These are phyloP conservation scores for Babesia divergens DNA, from an alignment of 169 alveolate genomes.

Conservation along the genomic window DNA sequence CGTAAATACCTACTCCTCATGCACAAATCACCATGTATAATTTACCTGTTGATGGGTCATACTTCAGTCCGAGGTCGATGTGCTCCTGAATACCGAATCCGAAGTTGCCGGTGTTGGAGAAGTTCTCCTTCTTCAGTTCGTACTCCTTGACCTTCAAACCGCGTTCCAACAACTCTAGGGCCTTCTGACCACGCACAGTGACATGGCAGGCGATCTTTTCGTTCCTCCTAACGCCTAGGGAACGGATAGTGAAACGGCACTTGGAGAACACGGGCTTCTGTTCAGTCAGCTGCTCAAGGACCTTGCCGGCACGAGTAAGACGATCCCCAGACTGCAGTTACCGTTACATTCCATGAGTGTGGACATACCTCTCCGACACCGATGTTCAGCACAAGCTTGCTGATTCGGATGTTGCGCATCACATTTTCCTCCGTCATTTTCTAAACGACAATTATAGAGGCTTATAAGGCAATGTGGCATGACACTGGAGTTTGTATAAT, in stretches of 20 bases:
- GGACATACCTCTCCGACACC: constrained; percentile 95
- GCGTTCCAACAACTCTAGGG: constrained; percentile 96
- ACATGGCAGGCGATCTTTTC: constrained; percentile 98
- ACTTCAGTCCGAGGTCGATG: constrained; percentile 98
- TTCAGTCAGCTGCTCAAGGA: constrained; percentile 96
- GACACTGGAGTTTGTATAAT: too few relatives aligned
- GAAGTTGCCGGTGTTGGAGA: constrained; percentile 97
- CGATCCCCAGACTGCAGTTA: constrained; percentile 93
- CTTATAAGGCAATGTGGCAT: too few relatives aligned
- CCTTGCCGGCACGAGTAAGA: constrained; percentile 98
- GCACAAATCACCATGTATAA: background rate
- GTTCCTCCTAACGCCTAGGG: constrained; percentile 97
- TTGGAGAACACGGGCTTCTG: constrained; percentile 97
- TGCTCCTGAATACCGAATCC: constrained; percentile 99
- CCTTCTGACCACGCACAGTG: constrained; percentile 99
- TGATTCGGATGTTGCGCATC: constrained; percentile 98
- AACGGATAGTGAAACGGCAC: constrained; percentile 95
- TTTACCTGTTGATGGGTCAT: constrained; percentile 97
- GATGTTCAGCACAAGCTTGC: constrained; percentile 96
- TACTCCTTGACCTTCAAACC: constrained; percentile 99
- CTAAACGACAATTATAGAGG: constrained; percentile 56
- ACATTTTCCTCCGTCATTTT: constrained; percentile 87
- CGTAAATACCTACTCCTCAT: constrained; percentile 91
- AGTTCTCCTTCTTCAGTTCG: constrained; percentile 94
- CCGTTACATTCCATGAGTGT: background rate